phyloP scores from a whole-genome alignment of 1,284 basidiomycete genomes.

The Anthracocystis walkeri region DNA sequence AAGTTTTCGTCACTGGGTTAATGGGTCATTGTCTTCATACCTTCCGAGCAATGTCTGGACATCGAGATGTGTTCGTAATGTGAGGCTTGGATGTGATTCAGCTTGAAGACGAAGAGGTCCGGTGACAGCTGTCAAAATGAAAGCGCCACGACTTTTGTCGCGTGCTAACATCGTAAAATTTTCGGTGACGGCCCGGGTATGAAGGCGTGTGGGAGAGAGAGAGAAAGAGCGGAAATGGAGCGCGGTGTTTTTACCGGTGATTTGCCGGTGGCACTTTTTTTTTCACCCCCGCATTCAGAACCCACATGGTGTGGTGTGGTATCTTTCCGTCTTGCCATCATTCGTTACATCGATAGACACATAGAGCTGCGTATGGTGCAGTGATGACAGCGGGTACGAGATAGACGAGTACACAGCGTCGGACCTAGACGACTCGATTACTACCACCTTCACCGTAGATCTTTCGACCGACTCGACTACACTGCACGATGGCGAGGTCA shows the following conservation, averaged over 20 bases:
- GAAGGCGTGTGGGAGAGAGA: background rate
- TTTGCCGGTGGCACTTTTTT: slow-evolving; percentile 4
- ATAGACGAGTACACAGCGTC: background rate
- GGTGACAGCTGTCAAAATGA: slow-evolving; percentile 29
- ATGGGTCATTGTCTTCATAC: too few species aligned
- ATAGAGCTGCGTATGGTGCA: background rate
- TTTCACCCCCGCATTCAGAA: slow-evolving; percentile 13
- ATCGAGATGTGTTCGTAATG: too few species aligned
- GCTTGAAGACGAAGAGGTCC: background rate
- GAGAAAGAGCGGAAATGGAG: background rate
- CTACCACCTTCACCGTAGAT: too few species aligned
- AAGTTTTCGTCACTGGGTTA: too few species aligned
- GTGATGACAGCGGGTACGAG: background rate
- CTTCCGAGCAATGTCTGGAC: too few species aligned
- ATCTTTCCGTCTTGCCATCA: background rate
- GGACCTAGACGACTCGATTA: too few species aligned
- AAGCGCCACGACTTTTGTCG: background rate
- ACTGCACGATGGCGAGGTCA: slow-evolving; percentile 10
- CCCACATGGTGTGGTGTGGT: too few species aligned
- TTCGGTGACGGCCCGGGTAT: background rate
- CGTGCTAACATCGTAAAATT: slow-evolving; percentile 2
- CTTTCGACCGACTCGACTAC: too few species aligned
- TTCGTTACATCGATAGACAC: background rate
- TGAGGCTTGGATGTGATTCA: too few species aligned
- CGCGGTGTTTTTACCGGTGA: slow-evolving; percentile 22